Base-by-base conservation (phyloP, 1,139 yeast genomes). In the Diutina mesorugosa region DNA sequence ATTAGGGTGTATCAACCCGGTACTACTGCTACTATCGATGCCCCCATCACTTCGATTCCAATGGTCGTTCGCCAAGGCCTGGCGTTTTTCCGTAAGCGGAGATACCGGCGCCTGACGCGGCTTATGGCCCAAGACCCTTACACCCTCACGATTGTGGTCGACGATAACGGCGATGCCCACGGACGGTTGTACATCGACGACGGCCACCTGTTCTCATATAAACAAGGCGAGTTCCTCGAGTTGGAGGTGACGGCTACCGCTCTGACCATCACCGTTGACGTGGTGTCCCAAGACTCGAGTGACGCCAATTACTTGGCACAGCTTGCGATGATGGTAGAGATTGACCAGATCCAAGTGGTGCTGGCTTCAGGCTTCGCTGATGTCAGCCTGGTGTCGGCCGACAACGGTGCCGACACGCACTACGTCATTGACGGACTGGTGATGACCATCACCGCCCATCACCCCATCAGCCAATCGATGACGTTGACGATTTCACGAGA, bases 101-200 rank as follows among this genome's bases (percentile, higher is more conserved):
- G 96, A 61, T 80, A 82, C 61, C 83, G 99, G 67, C 78, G 99
- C 61, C 87, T 96, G 0, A 71, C 93, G 7, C 82, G 78, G 63
- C 72, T 89, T 60, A 90, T 89, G 95, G 72, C 67, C 51, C 71
- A 77, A 60, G 99, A 93, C 67, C 98, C 99, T 2, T 89, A 84
- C 66, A 87, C 96, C 0, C 64, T 93, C 55, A 76, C 85, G 2
- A 72, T 93, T 51, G 90, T 89, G 0, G 74, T 86, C 21, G 77
- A 77, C 61, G 62, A 67, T 3, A 64, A 71, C 1, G 83, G 83
- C 1, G 60, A 66, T 1, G 91, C 95, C 0, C 64, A 67, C 0
- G 85, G 87, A 1, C 64, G 66, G 9, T 67, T 93, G 41, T 93
- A 91, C 66, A 70, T 86, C 54, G 99, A 91, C 68, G 96, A 89